These are phyloP conservation scores for Maudiozyma humilis DNA, from an alignment of 1,139 yeast species.

Conservation along the genomic window DNA sequence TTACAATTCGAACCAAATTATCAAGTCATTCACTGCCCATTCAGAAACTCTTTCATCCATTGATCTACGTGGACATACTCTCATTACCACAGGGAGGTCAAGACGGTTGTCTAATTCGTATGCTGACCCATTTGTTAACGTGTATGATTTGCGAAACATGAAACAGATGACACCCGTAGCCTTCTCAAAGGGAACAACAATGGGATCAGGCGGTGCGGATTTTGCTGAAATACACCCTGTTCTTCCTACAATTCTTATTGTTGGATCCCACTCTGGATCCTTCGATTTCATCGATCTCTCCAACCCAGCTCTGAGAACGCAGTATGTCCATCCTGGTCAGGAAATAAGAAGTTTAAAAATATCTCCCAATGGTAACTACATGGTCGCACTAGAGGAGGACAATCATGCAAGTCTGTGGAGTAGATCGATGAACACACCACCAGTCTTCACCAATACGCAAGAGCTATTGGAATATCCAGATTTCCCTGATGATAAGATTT, in stretches of 20 bases:
- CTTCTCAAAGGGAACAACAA: constrained; percentile 37
- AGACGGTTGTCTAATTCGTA: constrained; percentile 44
- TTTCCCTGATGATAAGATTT: constrained; percentile 30
- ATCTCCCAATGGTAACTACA: constrained; percentile 73
- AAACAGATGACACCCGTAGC: constrained; percentile 73
- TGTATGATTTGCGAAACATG: constrained; percentile 72
- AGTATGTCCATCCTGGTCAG: constrained; percentile 51
- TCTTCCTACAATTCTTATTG: constrained; percentile 66
- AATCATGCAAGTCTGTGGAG: constrained; percentile 70
- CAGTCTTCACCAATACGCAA: constrained; percentile 34
- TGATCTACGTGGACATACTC: constrained; percentile 65
- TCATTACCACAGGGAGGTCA: constrained; percentile 79
- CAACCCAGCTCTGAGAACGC: constrained; percentile 57
- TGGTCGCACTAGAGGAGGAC: constrained; percentile 60
- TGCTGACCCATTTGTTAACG: constrained; percentile 77
- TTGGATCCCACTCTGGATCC: constrained; percentile 72
- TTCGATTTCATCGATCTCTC: constrained; percentile 77
- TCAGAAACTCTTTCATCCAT: constrained; percentile 69
- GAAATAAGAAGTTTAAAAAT: constrained; percentile 53
- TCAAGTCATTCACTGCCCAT: constrained; percentile 63
- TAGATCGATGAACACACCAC: constrained; percentile 18
- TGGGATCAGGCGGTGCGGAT: constrained; percentile 73
- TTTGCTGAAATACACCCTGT: constrained; percentile 82
- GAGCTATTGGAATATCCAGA: constrained; percentile 33
- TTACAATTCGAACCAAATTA: constrained; percentile 46